Evolutionary conservation across 768 basidiomycete genomes (phyloP), one percentile per base, ranked within the genome.

Genomic region (Amanita fuliginea): DNA sequence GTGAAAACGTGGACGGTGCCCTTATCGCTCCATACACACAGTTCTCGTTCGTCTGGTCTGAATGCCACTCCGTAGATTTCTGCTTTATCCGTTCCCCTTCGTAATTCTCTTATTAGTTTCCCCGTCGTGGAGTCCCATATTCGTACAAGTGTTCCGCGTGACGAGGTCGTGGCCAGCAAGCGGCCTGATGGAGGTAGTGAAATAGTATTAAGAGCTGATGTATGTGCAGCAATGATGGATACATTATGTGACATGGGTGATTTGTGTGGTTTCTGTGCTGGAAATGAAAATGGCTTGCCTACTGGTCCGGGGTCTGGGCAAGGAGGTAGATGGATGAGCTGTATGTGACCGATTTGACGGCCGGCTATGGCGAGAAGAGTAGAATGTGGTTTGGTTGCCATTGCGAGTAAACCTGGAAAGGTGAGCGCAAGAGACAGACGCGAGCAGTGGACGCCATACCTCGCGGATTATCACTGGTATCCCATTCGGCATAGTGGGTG

Each of bases 21-120:
- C 65, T 96, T 96, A 64, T 96, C 92, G 60, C 90, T 93, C 85
- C 90, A 91, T 8, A 89, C 91, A 58, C 87, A 89, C 0, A 95
- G 68, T 56, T 92, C 88, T 51, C 74, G 76, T 58, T 94, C 93
- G 56, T 91, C 90, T 3, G 80, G 82, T 33, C 91, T 76, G 64
- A 94, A 91, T 10, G 85, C 83, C 16, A 93, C 85, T 2, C 89
- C 89, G 63, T 91, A 94, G 39, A 95, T 93, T 58, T 86, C 83
- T 24, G 92, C 92, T 58, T 88, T 83, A 64, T 96, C 93, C 14
- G 85, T 77, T 7, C 92, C 92, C 61, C 92, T 74, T 50, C 92
- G 71, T 24, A 96, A 74, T 62, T 94, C 92, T 41, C 82, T 74
- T 19, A 87, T 64, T 42, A 87, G 77, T 56, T 81, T 84, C 14